Evolutionary conservation across 306 rosid genomes (phyloP), one percentile per base, ranked within the genome.

Genomic region (Trifolium subterraneum): DNA sequence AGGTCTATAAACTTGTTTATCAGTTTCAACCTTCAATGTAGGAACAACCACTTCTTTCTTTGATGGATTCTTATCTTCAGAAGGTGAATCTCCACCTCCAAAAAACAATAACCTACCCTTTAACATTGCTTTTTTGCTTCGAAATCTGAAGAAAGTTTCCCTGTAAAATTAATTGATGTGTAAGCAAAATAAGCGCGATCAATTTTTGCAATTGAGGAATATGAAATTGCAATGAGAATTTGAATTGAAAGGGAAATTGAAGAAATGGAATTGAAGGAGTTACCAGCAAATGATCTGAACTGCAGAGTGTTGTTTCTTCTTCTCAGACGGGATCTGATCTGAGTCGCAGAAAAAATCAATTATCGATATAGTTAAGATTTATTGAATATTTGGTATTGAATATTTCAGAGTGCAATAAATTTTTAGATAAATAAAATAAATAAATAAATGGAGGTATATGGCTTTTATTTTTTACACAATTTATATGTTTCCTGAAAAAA

Each of bases 1-100:
- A 13, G 99, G 96, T 59, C 97, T 64, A 64, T 95, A 95, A 35
- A 95, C 97, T 35, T 88, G 93, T 68, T 78, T 89, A 73, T 95
- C 98, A 4, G 92, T 81, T 25, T 86, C 93, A 36, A 95, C 79
- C 77, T 92, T 92, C 63, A 95, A 67, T 55, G 84, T 71, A 4
- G 93, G 92, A 23, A 64, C 27, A 36, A 79, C 38, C n/a, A 80
- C 80, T 35, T 82, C 84, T 38, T 76, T 68, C 72, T 75, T 79
- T 0, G 68, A 20, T 9, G 88, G 35, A 63, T 52, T 68, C 19
- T 81, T 47, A 13, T 41, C 78, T 36, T 14, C 70, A 52, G 47
- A 41, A 58, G 59, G 47, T 22, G 88, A 82, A 74, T 78, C 86
- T 11, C 84, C 79, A 23, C 87, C 87, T 31, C 97, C 85, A 6